phyloP scores from a whole-genome alignment of 2,329 filamentous ascomycete species.

The Botryotinia calthae region DNA sequence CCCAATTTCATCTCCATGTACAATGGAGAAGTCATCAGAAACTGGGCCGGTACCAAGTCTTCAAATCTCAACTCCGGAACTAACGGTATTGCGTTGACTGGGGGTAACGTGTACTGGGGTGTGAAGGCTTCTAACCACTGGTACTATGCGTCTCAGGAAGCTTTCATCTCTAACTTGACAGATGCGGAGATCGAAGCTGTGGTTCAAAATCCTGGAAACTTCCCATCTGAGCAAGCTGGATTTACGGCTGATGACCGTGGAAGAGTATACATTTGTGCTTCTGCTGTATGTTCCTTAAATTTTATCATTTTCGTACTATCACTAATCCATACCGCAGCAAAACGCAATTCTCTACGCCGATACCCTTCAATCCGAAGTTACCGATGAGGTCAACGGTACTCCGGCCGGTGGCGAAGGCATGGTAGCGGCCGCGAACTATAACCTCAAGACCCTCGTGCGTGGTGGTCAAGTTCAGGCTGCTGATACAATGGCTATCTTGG shows the following conservation, averaged over 20 bases:
- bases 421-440: neutral
- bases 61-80: neutral
- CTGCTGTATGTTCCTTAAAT: neutral
- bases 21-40: constrained; percentile 10
- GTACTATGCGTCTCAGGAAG: constrained; percentile 4
- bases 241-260: constrained; percentile 4
- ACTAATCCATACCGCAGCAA: neutral
- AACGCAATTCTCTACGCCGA: constrained; percentile 7
- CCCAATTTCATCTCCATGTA: constrained; percentile 7
- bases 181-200: neutral
- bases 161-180: constrained; percentile 3
- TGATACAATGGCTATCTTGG: constrained; percentile 12
- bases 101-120: neutral
- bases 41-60: neutral
- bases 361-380: constrained; percentile 2
- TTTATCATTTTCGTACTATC: too few relatives aligned
- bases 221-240: constrained; percentile 1
- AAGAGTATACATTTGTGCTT: constrained; percentile 10
- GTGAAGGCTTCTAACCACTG: constrained; percentile 8
- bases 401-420: neutral
- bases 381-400: neutral
- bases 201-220: constrained; percentile 4
- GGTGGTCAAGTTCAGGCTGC: constrained; percentile 1
- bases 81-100: neutral
- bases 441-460: neutral